Base-by-base conservation (phyloP, 1,284 basidiomycete species). In the Cryptococcus hybrid region DNA sequence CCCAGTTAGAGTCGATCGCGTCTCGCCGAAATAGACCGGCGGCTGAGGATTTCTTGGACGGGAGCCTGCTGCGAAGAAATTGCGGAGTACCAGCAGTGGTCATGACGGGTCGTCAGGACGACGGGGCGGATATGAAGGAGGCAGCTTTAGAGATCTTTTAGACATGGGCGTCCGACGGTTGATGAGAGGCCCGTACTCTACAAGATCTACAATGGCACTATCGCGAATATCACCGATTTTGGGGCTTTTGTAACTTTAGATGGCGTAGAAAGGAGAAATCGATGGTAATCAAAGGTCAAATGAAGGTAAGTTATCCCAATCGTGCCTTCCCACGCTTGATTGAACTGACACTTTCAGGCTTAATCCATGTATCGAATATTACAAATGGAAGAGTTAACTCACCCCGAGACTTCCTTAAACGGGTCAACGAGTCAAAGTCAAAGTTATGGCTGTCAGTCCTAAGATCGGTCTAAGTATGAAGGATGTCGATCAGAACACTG, bases 331-430 rank as follows among this genome's bases (percentile, higher is more conserved):
- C 43, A 8, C 35, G 30, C n/a, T 18, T 12, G n/a, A 18, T 40
- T 11, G 3, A 5, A 53, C 30, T 47, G 42, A 62, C 30, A 40
- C 35, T 8, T 35, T 34, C 66, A 94, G 92, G 95, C 34, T 87
- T 99, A 86, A 92, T 99, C 7, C 95, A 99, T 74, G 87, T 99
- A 58, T 91, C 89, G 60, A 94, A 95, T 51, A 88, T 93, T 67
- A 83, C 85, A 58, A 88, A 88, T 13, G 85, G 85, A 12, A 86
- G 95, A 48, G 86, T 91, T 51, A 92, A 92, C 70, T 88, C 92
- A 52, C 88, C 94, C 3, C 82, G 87, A 42, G 95, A 99, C 74
- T 81, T 96, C 18, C 82, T 98, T 52, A 87, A 84, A 60, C 84
- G 92, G 87, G 88, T 38, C 91, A 98, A 72, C 77, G 80, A 15